Percentiles rank a stretch among this genome's conserved stretches.
phyloP scores from a whole-genome alignment of 805 yeast genomes.

The Candida wancherniae region DNA sequence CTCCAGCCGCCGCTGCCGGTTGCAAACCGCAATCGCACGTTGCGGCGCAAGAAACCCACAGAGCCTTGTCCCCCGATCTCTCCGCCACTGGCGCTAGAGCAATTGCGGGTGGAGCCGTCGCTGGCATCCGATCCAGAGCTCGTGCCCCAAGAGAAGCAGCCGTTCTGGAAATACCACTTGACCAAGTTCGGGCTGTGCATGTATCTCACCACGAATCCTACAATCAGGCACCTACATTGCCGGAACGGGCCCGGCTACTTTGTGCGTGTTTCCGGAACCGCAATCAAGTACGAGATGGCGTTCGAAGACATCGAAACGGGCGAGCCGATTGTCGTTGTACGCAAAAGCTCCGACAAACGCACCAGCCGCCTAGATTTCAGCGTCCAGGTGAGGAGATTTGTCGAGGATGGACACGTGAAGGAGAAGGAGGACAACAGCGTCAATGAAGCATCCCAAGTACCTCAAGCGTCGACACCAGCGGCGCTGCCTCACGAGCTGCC shows the following conservation, averaged over 20 bases:
- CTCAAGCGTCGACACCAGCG: no score
- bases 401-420: constrained; percentile 5
- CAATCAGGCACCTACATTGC: constrained; percentile 51
- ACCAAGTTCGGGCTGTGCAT: constrained; percentile 49
- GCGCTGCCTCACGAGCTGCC: no score
- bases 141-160: constrained; percentile 8
- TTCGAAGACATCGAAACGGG: constrained; percentile 17
- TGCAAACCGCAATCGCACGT: constrained; percentile 2
- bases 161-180: constrained; percentile 63
- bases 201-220: constrained; percentile 66
- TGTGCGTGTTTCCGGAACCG: constrained; percentile 22
- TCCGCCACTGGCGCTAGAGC: no score
- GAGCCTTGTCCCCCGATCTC: no score
- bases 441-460: no score
- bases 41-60: constrained; percentile 9
- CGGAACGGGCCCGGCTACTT: constrained; percentile 61
- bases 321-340: constrained; percentile 8
- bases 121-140: no score
- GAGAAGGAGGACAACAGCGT: background rate
- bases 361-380: constrained; percentile 5
- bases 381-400: constrained; percentile 3
- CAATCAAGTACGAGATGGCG: constrained; percentile 5
- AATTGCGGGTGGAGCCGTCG: no score
- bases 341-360: constrained; percentile 2
- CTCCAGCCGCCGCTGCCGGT: constrained; percentile 1